These are phyloP conservation scores for Platanthera zijinensis DNA, from an alignment of 106 monocot species.

Conservation along the genomic window DNA sequence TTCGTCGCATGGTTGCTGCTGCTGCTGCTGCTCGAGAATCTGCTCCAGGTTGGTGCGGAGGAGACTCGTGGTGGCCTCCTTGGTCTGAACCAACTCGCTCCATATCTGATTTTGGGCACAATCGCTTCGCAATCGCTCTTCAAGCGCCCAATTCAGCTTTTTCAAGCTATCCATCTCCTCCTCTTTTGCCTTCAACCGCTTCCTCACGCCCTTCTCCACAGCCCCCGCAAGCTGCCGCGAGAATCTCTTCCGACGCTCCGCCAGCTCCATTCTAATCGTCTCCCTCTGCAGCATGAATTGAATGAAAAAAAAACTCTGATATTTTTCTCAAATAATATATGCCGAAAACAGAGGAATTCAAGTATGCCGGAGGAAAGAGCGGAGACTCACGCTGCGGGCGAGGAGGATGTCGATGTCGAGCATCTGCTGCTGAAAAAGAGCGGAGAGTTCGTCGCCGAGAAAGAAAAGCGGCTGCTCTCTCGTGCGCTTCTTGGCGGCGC, in stretches of 20 bases:
- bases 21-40: slow-evolving; percentile 18
- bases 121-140: slow-evolving; percentile 32
- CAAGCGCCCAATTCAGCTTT: slow-evolving; percentile 39
- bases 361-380: neutral
- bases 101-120: slow-evolving; percentile 45
- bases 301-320: neutral
- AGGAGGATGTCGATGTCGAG: slow-evolving; percentile 39
- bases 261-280: slow-evolving; percentile 33
- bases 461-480: slow-evolving; percentile 18
- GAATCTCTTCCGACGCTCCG: slow-evolving; percentile 17
- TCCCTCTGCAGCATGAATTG: slow-evolving; percentile 5
- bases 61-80: slow-evolving; percentile 34
- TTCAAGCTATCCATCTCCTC: slow-evolving; percentile 42
- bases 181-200: slow-evolving; percentile 40
- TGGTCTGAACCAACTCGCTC: slow-evolving; percentile 46
- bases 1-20: neutral
- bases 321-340: neutral
- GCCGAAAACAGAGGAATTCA: neutral
- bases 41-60: slow-evolving; percentile 52
- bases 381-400: slow-evolving; percentile 13
- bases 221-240: slow-evolving; percentile 17
- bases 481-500: neutral
- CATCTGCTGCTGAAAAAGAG: slow-evolving; percentile 19
- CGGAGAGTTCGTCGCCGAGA: slow-evolving; percentile 4
- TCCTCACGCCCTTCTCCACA: slow-evolving; percentile 16